Evolutionary conservation across 2,329 filamentous ascomycete species (phyloP).

Genomic region (Aureobasidium sp.): DNA sequence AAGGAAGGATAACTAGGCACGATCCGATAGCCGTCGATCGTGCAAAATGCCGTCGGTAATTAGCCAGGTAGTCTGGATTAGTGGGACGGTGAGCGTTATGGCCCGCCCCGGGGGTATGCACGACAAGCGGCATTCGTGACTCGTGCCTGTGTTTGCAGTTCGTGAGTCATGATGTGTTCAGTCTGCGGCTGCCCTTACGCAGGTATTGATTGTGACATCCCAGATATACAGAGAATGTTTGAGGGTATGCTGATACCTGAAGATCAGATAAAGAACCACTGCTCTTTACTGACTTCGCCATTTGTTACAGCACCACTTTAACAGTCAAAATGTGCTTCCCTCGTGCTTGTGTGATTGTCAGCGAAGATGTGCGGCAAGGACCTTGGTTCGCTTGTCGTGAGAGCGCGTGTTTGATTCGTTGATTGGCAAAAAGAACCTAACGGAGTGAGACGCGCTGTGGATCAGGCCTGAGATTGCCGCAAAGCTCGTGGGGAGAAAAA

Average conservation of each 20-base stretch:
- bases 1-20: background rate
- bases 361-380: background rate
- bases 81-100: background rate
- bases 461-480: background rate
- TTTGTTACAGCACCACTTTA: background rate
- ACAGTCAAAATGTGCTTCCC: background rate
- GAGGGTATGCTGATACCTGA: background rate
- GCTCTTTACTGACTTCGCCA: background rate
- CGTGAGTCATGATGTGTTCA: background rate
- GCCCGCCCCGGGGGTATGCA: conserved; percentile 3
- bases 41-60: background rate
- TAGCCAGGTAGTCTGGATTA: background rate
- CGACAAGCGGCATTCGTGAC: background rate
- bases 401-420: background rate
- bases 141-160: background rate
- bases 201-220: background rate
- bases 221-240: background rate
- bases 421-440: background rate
- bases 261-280: background rate
- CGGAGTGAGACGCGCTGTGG: background rate
- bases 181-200: background rate
- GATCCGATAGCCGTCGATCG: conserved; percentile 1
- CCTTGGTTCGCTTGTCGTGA: background rate
- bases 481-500: background rate
- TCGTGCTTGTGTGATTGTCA: background rate